Conservation (phyloP, 2,329 filamentous ascomycete genomes). For the Graphilbum fragrans region DNA sequence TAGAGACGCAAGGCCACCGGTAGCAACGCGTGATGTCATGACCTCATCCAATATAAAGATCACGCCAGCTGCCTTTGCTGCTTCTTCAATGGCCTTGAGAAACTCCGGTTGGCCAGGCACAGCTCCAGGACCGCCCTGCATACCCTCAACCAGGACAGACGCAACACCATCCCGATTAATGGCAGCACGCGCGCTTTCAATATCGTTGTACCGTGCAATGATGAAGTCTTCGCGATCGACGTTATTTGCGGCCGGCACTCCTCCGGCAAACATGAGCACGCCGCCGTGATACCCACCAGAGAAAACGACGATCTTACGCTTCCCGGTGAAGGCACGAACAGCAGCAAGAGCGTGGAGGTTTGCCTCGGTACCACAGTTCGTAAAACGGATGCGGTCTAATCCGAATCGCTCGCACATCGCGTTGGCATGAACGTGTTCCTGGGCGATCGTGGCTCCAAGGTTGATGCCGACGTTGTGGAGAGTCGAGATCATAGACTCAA, state of each 20-base stretch:
- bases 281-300: slow-evolving; percentile 37
- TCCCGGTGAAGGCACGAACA: slow-evolving; percentile 30
- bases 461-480: slow-evolving; percentile 40
- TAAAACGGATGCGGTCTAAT: slow-evolving; percentile 45
- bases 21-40: slow-evolving; percentile 51
- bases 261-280: slow-evolving; percentile 21
- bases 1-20: slow-evolving; percentile 49
- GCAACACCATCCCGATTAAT: slow-evolving; percentile 33
- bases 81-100: slow-evolving; percentile 34
- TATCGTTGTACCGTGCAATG: slow-evolving; percentile 49
- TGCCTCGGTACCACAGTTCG: slow-evolving; percentile 54
- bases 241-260: slow-evolving; percentile 21
- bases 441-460: slow-evolving; percentile 35
- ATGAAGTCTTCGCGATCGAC: slow-evolving; percentile 40
- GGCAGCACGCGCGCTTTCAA: slow-evolving; percentile 28
- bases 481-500: slow-evolving; percentile 30
- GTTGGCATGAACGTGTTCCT: slow-evolving; percentile 38
- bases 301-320: slow-evolving; percentile 38
- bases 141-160: slow-evolving; percentile 51
- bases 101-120: slow-evolving; percentile 39
- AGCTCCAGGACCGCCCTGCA: slow-evolving; percentile 51
- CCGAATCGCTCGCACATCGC: slow-evolving; percentile 38
- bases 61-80: slow-evolving; percentile 33
- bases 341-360: slow-evolving; percentile 43
- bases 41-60: slow-evolving; percentile 60